Conservation (phyloP, 2,329 filamentous ascomycete genomes). For the Curvularia lunata region DNA sequence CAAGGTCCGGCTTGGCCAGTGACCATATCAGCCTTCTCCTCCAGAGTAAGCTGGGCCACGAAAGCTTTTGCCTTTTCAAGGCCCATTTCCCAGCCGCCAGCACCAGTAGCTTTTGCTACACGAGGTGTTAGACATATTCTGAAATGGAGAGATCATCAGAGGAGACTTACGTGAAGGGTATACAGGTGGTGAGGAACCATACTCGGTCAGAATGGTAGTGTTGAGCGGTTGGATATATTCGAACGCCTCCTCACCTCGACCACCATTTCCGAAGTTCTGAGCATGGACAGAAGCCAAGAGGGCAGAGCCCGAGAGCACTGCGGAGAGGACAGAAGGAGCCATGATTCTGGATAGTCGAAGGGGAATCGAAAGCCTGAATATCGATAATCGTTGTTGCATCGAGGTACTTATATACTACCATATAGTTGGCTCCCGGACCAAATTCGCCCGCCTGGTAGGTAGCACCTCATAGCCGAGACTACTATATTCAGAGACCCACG, state of each 20-base stretch:
- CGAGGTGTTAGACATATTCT: constrained; percentile 47
- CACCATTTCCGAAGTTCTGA: constrained; percentile 30
- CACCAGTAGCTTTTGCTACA: constrained; percentile 39
- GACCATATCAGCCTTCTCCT: constrained; percentile 46
- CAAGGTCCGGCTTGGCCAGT: constrained; percentile 58
- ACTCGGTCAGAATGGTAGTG: constrained; percentile 39
- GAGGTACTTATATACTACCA: constrained; percentile 29
- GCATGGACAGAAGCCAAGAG: constrained; percentile 33
- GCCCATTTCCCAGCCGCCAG: constrained; percentile 43
- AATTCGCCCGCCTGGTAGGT: constrained; percentile 11
- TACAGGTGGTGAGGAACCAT: constrained; percentile 37
- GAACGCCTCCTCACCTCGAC: constrained; percentile 32
- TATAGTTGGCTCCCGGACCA: not conserved
- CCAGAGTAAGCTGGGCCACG: constrained; percentile 38
- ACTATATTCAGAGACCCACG: constrained; percentile 2
- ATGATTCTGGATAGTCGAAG: constrained; percentile 26
- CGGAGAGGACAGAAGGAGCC: constrained; percentile 34
- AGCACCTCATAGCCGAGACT: constrained; percentile 1
- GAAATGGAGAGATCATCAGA: not conserved
- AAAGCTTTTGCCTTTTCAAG: constrained; percentile 43
- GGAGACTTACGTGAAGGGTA: constrained; percentile 39
- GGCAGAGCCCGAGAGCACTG: constrained; percentile 31
- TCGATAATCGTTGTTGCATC: not conserved
- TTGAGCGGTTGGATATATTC: constrained; percentile 39
- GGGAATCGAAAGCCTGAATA: constrained; percentile 13